A percentile compares a stretch with the other conserved stretches of the same genome.
phyloP scores from a whole-genome alignment of 1,139 yeast species.

The Geotrichum cucujoidarum region DNA sequence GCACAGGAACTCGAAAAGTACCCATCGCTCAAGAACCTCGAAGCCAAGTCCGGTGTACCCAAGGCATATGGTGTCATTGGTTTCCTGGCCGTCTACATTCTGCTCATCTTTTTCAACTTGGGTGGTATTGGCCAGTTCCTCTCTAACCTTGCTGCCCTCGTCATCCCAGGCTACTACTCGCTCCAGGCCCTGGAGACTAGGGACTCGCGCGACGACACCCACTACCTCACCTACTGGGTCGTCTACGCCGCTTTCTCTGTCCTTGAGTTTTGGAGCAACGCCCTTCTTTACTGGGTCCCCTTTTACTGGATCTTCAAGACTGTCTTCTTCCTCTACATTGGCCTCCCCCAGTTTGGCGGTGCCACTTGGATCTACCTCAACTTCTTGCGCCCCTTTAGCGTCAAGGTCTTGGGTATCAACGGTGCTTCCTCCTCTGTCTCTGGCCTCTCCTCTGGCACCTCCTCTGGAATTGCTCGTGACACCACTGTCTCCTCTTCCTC shows the following conservation, averaged over 20 bases:
- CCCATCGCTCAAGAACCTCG: constrained; percentile 35
- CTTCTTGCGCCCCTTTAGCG: constrained; percentile 68
- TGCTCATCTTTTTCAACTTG: constrained; percentile 76
- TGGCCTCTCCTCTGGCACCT: not conserved
- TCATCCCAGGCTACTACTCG: constrained; percentile 85
- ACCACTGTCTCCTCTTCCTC: not conserved
- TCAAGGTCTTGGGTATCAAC: constrained; percentile 44
- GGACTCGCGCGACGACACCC: constrained; percentile 68
- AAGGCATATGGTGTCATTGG: constrained; percentile 81
- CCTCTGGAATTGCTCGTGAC: not conserved
- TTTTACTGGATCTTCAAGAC: constrained; percentile 95
- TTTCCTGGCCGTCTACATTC: constrained; percentile 57
- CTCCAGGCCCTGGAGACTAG: constrained; percentile 74
- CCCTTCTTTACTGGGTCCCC: constrained; percentile 91
- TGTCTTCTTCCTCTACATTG: constrained; percentile 77
- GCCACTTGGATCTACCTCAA: constrained; percentile 63
- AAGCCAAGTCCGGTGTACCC: constrained; percentile 50
- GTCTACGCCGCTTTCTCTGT: constrained; percentile 89
- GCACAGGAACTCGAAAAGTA: constrained; percentile 36
- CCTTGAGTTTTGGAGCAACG: constrained; percentile 90
- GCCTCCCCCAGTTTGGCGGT: constrained; percentile 84
- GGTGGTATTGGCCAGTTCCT: constrained; percentile 90
- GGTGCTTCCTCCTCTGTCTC: constrained; percentile 14
- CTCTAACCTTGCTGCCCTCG: constrained; percentile 88
- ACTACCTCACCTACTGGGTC: constrained; percentile 92